Evolutionary conservation across 1,139 yeast genomes (phyloP).

Genomic region (Debaryomyces subglobosus): DNA sequence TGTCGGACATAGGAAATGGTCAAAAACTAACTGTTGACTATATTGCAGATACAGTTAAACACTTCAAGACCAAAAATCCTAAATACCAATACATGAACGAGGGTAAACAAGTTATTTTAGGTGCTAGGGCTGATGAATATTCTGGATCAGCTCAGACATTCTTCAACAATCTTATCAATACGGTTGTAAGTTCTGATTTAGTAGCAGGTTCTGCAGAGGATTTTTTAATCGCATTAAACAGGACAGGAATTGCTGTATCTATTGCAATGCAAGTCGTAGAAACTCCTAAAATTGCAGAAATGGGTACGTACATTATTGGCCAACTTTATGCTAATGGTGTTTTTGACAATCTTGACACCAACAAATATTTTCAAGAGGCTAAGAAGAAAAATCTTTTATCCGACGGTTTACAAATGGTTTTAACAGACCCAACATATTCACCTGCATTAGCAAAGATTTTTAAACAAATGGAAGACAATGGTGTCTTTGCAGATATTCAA

Average conservation of each 20-base stretch:
- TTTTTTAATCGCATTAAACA: constrained; percentile 35
- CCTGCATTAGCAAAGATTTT: constrained; percentile 40
- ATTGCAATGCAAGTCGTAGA: constrained; percentile 29
- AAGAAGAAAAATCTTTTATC: constrained; percentile 29
- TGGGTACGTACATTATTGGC: constrained; percentile 26
- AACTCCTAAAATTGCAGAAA: constrained; percentile 26
- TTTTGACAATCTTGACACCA: constrained; percentile 32
- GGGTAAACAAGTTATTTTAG: constrained; percentile 19
- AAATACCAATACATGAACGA: constrained; percentile 15
- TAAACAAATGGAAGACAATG: constrained; percentile 35
- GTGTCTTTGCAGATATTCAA: constrained; percentile 36
- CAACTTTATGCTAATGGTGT: constrained; percentile 39
- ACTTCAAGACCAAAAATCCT: constrained; percentile 29
- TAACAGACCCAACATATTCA: constrained; percentile 34
- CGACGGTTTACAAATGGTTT: constrained; percentile 26
- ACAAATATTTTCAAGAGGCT: constrained; percentile 23
- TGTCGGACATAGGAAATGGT: constrained; percentile 38
- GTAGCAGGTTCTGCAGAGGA: constrained; percentile 27
- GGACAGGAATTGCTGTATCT: constrained; percentile 35
- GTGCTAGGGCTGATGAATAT: constrained; percentile 18
- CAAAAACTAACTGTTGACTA: constrained; percentile 29
- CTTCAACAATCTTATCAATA: constrained; percentile 33
- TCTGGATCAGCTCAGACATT: constrained; percentile 40
- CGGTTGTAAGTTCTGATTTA: constrained; percentile 30
- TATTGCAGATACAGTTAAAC: constrained; percentile 30